A percentile compares a stretch with the other conserved stretches of the same genome.
Evolutionary conservation across 345 rosid species (phyloP).

Genomic region (Orychophragmus violaceus): DNA sequence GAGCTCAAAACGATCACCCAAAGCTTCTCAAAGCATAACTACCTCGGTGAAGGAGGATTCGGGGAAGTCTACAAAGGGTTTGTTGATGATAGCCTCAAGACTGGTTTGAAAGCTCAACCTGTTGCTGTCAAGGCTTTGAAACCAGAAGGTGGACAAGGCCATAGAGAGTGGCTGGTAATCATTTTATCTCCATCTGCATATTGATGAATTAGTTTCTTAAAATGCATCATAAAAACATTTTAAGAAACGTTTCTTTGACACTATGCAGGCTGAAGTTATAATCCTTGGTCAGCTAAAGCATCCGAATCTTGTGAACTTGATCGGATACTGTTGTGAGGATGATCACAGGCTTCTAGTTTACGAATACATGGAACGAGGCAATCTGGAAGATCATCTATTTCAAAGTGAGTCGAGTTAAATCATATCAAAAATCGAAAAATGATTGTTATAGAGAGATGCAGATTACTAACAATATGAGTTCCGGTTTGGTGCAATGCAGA

Average conservation of each 20-base stretch:
- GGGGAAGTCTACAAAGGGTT: conserved; percentile 82
- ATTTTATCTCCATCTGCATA: neutral
- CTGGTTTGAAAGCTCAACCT: conserved; percentile 55
- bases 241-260: neutral
- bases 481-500: conserved; percentile 35
- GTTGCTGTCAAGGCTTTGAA: conserved; percentile 84
- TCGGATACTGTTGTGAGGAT: conserved; percentile 79
- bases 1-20: conserved; percentile 55
- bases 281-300: conserved; percentile 82
- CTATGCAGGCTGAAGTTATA: conserved; percentile 65
- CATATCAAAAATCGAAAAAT: neutral
- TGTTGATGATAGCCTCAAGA: conserved; percentile 48
- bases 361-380: conserved; percentile 73
- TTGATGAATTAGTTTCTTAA: neutral
- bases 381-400: conserved; percentile 75
- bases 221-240: too few species aligned
- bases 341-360: conserved; percentile 69
- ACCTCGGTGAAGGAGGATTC: conserved; percentile 78
- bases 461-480: conserved; percentile 9
- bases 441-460: neutral
- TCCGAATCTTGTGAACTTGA: conserved; percentile 64
- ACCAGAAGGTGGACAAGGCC: conserved; percentile 71
- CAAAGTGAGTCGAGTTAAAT: conserved; percentile 38
- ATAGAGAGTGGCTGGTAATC: conserved; percentile 82
- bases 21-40: conserved; percentile 45